Base-by-base conservation (phyloP, 2,329 filamentous ascomycete genomes). In the Alternaria solani region DNA sequence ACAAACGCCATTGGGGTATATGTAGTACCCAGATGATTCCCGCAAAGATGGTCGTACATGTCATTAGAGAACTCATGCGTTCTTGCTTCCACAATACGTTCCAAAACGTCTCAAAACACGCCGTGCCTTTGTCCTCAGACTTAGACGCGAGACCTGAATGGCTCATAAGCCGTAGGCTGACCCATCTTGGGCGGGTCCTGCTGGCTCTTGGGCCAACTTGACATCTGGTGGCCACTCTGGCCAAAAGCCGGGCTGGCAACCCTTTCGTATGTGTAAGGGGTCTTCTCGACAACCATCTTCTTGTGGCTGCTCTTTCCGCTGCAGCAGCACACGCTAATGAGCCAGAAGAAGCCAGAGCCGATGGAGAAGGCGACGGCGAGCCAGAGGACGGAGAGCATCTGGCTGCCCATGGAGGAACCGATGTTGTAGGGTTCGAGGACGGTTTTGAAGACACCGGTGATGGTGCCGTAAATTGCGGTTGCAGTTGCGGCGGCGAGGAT, bases 251-350 rank as follows among this genome's bases (percentile, higher is more conserved):
- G 81, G 55, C 73, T 78, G 1, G 73, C 70, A 18, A 88, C 83
- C 46, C 85, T 81, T 79, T 88, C 85, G 67, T 88, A 88, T 4
- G 84, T 86, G 73, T 87, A 87, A 0, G 86, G 86, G 0, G 86
- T 84, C 83, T 88, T 88, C 75, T 88, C 86, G 32, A 84, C 85
- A 39, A 79, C 79, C 57, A 86, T 64, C 47, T 81, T 80, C 62
- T 78, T 79, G 55, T 74, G 66, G 28, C 82, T 80, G 55, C 81
- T 84, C 69, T 85, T 83, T 47, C 92, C 92, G 69, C 86, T 88
- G 85, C 94, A 97, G 88, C 94, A 98, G 89, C 94, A 98, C 73
- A 91, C 87, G 79, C 89, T 92, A 78, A 96, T 88, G 74, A 94
- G 82, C 94, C 95, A 98, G 89, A 98, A 97, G 75, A 97, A 81